A percentile compares a stretch with the other conserved stretches of the same genome.
Evolutionary conservation across 1,284 basidiomycete genomes (phyloP).

Genomic region (Lentinus polychrous): DNA sequence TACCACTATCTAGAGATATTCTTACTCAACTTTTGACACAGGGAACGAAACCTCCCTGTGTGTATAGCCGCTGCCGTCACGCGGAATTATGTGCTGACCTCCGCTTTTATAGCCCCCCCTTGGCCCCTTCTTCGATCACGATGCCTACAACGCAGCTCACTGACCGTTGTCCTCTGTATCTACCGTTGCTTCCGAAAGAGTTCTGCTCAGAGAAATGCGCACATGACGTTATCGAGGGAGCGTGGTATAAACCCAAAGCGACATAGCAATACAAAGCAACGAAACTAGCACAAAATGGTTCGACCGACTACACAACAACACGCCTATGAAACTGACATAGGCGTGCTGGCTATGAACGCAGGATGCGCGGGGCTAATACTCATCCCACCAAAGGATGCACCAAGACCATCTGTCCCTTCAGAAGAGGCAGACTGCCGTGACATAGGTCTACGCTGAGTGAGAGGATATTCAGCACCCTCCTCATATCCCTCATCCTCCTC

Average conservation of each 20-base stretch:
- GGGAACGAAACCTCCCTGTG: conserved; percentile 73
- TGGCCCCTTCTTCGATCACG: conserved; percentile 6
- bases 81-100: neutral
- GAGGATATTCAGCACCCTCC: conserved; percentile 25
- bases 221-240: no score
- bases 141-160: conserved; percentile 5
- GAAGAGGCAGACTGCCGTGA: conserved; percentile 12
- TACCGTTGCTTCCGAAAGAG: neutral
- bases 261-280: neutral
- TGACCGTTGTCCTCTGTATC: neutral
- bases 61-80: conserved; percentile 19
- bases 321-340: conserved; percentile 12
- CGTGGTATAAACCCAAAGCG: neutral
- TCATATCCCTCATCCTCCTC: conserved; percentile 39
- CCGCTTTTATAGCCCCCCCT: conserved; percentile 1
- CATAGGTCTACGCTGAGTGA: neutral
- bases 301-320: neutral
- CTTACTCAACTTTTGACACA: conserved; percentile 24
- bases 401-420: conserved; percentile 36
- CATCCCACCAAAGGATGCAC: conserved; percentile 68
- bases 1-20: neutral
- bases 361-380: conserved; percentile 60
- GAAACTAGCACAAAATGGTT: neutral
- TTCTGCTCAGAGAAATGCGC: no score
- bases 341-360: conserved; percentile 4